Evolutionary conservation across 2,329 filamentous ascomycete species (phyloP).

Genomic region (Trichoderma hamatum): DNA sequence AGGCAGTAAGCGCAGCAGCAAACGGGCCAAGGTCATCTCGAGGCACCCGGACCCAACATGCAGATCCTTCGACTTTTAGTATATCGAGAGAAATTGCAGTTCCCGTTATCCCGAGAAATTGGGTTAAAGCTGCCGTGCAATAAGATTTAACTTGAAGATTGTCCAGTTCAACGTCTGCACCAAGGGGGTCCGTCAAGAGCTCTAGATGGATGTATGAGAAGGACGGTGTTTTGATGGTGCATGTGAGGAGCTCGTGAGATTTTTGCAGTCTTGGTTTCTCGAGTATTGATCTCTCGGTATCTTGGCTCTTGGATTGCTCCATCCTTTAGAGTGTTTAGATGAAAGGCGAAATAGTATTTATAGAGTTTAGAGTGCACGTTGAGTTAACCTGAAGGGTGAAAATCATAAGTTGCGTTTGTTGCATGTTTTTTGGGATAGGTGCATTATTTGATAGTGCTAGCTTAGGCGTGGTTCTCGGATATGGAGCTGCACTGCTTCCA

Average conservation of each 20-base stretch:
- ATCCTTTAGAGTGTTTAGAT: constrained; percentile 27
- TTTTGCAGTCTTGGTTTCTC: constrained; percentile 41
- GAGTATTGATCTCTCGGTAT: constrained; percentile 32
- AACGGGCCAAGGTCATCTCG: constrained; percentile 62
- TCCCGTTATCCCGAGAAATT: constrained; percentile 73
- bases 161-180: constrained; percentile 51
- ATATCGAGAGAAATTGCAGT: constrained; percentile 70
- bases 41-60: constrained; percentile 68
- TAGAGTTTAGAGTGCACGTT: not conserved
- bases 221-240: constrained; percentile 54
- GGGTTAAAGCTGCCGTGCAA: constrained; percentile 63
- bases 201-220: constrained; percentile 62
- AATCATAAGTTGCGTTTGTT: constrained; percentile 19
- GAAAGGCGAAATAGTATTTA: not conserved
- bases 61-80: constrained; percentile 58
- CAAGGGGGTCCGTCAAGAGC: constrained; percentile 43
- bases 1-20: constrained; percentile 67
- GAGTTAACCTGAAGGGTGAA: not conserved
- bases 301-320: constrained; percentile 31
- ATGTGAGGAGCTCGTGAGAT: constrained; percentile 53
- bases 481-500: not conserved
- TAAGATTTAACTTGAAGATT: constrained; percentile 64
- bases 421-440: constrained; percentile 19
- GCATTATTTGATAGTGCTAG: not conserved
- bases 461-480: not conserved